These are phyloP conservation scores for Cyberlindnera suaveolens DNA, from an alignment of 805 yeast genomes.

Conservation along the genomic window DNA sequence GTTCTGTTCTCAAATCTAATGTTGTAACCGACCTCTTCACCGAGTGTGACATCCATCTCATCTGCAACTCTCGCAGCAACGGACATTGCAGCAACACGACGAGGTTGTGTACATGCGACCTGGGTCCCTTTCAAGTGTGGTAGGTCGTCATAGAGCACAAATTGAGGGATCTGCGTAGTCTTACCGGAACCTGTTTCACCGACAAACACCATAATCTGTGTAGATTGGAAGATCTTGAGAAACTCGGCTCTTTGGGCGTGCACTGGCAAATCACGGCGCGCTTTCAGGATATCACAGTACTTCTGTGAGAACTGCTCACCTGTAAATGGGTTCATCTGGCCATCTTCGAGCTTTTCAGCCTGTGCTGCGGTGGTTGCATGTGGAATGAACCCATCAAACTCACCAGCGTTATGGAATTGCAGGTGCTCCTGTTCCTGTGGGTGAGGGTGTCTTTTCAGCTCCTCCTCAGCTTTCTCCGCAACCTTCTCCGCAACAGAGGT, in stretches of 20 bases:
- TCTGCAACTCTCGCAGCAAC: conserved; percentile 97
- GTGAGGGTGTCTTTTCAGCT: conserved; percentile 43
- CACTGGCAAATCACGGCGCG: conserved; percentile 85
- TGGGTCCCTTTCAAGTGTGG: conserved; percentile 79
- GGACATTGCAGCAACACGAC: conserved; percentile 98
- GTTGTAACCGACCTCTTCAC: conserved; percentile 92
- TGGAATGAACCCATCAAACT: conserved; percentile 47
- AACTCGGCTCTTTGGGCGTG: conserved; percentile 91
- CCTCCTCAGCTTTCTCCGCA: conserved; percentile 62
- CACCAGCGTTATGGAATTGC: conserved; percentile 60
- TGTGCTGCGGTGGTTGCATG: conserved; percentile 61
- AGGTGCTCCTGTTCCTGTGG: conserved; percentile 29
- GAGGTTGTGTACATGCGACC: conserved; percentile 94
- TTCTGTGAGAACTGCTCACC: conserved; percentile 54
- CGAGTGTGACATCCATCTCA: conserved; percentile 90
- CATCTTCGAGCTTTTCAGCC: conserved; percentile 54
- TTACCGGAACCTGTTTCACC: conserved; percentile 99
- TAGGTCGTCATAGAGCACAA: conserved; percentile 83
- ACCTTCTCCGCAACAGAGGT: conserved; percentile 56
- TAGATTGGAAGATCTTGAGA: conserved; percentile 70
- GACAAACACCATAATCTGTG: conserved; percentile 95
- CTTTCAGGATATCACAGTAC: conserved; percentile 72
- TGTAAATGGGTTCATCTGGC: conserved; percentile 70
- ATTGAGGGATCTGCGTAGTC: conserved; percentile 97
- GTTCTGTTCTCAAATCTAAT: conserved; percentile 93